Evolutionary conservation across 2,329 filamentous ascomycete genomes (phyloP), one percentile per base, ranked within the genome.

Genomic region (Epichloe festucae): DNA sequence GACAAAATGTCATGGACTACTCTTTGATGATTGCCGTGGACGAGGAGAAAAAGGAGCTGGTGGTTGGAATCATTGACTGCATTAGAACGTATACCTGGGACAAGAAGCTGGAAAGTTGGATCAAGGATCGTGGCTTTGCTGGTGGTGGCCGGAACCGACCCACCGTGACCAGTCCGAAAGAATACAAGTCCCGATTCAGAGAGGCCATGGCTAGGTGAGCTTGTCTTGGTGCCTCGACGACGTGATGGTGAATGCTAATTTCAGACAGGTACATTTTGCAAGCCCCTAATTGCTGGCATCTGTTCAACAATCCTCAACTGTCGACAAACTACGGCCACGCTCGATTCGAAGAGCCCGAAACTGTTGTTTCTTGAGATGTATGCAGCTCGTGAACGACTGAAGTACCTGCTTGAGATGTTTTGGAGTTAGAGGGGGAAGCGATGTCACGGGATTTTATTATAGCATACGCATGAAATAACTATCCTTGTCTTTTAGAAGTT

Each of bases 101-200:
- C 73, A 98, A 98, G 76, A 96, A 96, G 65, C 79, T 98, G n/a
- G 93, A 98, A 71, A 93, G 85, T 51, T 98, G 93, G 93, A 96
- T 98, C 77, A 98, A 98, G 69, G 90, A 97, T 63, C 85, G 91
- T 40, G 93, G 87, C 0, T 89, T 90, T 61, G 85, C 80, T 0
- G 82, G 83, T 5, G 82, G 84, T 53, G 83, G 84, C 34, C 81
- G 86, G 52, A 87, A 94, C 61, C 79, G 89, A 55, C 94, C 94
- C 8, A 98, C 93, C 0, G 93, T 98, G 48, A 98, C 93, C 11
- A 94, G 87, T 67, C 94, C 93, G 2, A 95, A 93, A 70, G 93
- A 98, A 70, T 98, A 98, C 67, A 94, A 96, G 68, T 90, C 87
- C 59, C 82, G 93, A 5, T 98, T 98, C 72, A 74, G 93, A 57